Base-by-base conservation (phyloP, 2,329 filamentous ascomycete species). In the Epichloe glyceriae region DNA sequence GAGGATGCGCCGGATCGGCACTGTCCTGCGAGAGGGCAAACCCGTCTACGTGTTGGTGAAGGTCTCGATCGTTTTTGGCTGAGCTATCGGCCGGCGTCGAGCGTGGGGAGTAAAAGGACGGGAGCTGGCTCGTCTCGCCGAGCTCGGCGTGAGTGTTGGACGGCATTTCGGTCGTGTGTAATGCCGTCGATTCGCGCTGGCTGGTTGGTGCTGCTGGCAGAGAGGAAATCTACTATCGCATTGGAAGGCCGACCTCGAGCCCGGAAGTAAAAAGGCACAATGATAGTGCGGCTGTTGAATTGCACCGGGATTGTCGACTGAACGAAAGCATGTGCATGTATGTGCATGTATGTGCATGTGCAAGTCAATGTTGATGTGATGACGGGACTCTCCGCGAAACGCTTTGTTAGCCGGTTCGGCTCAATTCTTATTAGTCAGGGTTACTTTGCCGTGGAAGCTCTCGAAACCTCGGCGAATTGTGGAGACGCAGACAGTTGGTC, bases 51-150 rank as follows among this genome's bases (percentile, higher is more conserved):
- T 55, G 58, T 34, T 61, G 59, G 51, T 59, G 50, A 20, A 22
- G 44, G 49, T 46, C 11, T 22, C 11, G n/a, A 4, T 57, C 57
- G 52, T 54, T 40, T 51, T 44, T 49, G 39, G 8, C 44, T 40
- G 55, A 54, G 47, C 50, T 53, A 30, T 64, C 63, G 51, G 58
- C 50, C 15, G 61, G 56, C 4, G 62, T 52, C 7, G 69, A 66
- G 46, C 60, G 66, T 5, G 72, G 72, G 3, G 72, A 74, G 57
- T 73, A 74, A 57, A 74, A 74, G 10, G 72, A 71, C 2, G 72
- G 72, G 37, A 74, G 66, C 46, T 68, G 63, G 52, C 60, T 58
- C 33, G 62, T 62, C 44, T 67, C 62, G 49, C 51, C 48, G 43
- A 44, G 43, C 33, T 52, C 47, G 51, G 51, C 5, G 37, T 40